Conservation (phyloP, 371 early-diverging fungal genomes). For the Cokeromyces recurvatus region DNA sequence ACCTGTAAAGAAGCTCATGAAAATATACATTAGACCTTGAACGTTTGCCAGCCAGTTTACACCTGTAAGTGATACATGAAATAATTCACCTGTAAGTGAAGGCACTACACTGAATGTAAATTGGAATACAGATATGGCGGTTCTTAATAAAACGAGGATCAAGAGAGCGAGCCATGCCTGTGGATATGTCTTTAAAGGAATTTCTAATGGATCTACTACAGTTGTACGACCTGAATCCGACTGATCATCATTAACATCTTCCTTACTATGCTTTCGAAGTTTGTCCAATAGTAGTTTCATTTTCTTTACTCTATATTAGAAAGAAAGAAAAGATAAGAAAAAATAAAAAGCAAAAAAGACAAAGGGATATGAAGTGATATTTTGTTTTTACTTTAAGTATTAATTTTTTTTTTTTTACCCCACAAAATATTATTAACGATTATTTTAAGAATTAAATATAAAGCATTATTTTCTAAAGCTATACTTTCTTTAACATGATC, state of each 20-base stretch:
- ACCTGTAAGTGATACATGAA: conserved; percentile 23
- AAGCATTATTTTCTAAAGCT: no score
- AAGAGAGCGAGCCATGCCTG: conserved; percentile 35
- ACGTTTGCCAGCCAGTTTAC: conserved; percentile 41
- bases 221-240: conserved; percentile 8
- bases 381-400: no score
- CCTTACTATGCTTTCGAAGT: not conserved
- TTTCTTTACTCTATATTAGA: no score
- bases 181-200: conserved; percentile 28
- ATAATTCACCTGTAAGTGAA: conserved; percentile 18
- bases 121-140: conserved; percentile 33
- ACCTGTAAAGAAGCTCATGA: conserved; percentile 33
- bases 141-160: conserved; percentile 26
- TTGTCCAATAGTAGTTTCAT: no score
- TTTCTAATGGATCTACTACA: conserved; percentile 4
- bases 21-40: conserved; percentile 29
- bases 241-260: conserved; percentile 4
- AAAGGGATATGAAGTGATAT: no score
- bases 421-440: no score
- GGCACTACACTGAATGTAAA: conserved; percentile 35
- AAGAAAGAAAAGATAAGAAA: no score
- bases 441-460: no score
- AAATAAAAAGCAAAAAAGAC: no score
- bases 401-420: no score
- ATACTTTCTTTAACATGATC: no score